A percentile compares a stretch with the other conserved stretches of the same genome.
Evolutionary conservation across 805 yeast species (phyloP).

Genomic region (Metschnikowia kunwiensis): DNA sequence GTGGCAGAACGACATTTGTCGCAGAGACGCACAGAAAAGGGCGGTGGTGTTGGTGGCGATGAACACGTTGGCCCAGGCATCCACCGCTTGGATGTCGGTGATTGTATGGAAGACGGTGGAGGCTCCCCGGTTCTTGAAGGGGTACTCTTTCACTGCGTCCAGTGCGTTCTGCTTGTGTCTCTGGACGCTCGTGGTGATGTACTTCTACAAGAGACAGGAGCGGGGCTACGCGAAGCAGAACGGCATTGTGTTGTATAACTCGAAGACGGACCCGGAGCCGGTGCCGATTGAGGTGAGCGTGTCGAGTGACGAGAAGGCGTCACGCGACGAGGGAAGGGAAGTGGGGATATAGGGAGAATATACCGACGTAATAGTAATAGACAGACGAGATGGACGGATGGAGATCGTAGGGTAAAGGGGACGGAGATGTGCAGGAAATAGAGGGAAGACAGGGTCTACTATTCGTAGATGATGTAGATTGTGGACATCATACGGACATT

Average conservation of each 20-base stretch:
- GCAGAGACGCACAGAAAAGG: slow-evolving; percentile 54
- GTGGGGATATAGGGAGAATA: too few species aligned
- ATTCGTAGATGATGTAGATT: too few species aligned
- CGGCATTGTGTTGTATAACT: slow-evolving; percentile 33
- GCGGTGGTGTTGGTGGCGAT: slow-evolving; percentile 56
- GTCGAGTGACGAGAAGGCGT: slow-evolving; percentile 6
- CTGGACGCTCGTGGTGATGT: slow-evolving; percentile 52
- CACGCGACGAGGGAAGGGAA: slow-evolving; percentile 1
- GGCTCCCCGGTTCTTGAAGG: slow-evolving; percentile 54
- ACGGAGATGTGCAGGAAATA: too few species aligned
- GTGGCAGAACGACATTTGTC: slow-evolving; percentile 54
- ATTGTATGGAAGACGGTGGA: slow-evolving; percentile 56
- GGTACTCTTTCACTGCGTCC: slow-evolving; percentile 50
- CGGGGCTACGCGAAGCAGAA: slow-evolving; percentile 31
- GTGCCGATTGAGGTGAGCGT: slow-evolving; percentile 1
- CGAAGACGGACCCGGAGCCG: slow-evolving; percentile 22
- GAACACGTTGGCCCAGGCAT: slow-evolving; percentile 53
- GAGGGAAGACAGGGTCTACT: too few species aligned
- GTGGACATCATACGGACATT: too few species aligned
- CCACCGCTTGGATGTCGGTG: slow-evolving; percentile 50
- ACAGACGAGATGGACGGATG: background rate
- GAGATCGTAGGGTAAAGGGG: background rate
- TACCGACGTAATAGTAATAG: too few species aligned
- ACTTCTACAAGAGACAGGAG: slow-evolving; percentile 40
- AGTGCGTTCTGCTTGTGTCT: slow-evolving; percentile 44